Base-by-base conservation (phyloP, 768 basidiomycete genomes). In the Kwoniella europaea region DNA sequence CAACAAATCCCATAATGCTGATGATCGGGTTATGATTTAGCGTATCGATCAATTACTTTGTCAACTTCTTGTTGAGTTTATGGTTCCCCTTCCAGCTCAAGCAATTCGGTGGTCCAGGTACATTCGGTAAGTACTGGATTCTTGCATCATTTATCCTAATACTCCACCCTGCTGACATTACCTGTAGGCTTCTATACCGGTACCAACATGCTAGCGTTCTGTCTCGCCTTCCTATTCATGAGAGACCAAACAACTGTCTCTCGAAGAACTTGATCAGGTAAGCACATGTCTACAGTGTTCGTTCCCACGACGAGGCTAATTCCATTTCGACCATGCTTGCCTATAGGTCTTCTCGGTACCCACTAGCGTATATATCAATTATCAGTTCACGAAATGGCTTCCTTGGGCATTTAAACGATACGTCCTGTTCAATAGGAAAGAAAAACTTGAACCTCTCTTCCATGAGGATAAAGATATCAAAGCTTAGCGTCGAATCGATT, bases 51-150 rank as follows among this genome's bases (percentile, higher is more conserved):
- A 75, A 78, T 70, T 73, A 73, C 70, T 67, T 74, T 53, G 71
- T 73, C 53, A 69, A 78, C 75, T 81, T 65, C 63, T 68, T 80
- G 35, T 68, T 82, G 20, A 73, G 71, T 50, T 50, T 83, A 63
- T 77, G 77, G 3, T 92, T 91, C 87, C 91, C 66, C 20, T 67
- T 67, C 58, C 66, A 67, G 44, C 79, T 90, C 20, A 85, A 86
- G 4, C 88, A 89, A 0, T 89, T 92, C 83, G 86, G 85, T 68
- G 88, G 89, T 1, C 88, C 89, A 72, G 91, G 91, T 59, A 91
- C 90, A 9, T 92, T 92, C 80, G 88, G 86, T 12, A 87, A 74
- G 89, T 90, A 10, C 16, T 88, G 87, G 75, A 89, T n/a, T 89
- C 0, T 86, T 88, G 10, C n/a, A 66, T 7, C 27, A 12, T 35